Evolutionary conservation across 2,329 filamentous ascomycete genomes (phyloP), one percentile per base, ranked within the genome.

Genomic region (Aspergillus fructus): DNA sequence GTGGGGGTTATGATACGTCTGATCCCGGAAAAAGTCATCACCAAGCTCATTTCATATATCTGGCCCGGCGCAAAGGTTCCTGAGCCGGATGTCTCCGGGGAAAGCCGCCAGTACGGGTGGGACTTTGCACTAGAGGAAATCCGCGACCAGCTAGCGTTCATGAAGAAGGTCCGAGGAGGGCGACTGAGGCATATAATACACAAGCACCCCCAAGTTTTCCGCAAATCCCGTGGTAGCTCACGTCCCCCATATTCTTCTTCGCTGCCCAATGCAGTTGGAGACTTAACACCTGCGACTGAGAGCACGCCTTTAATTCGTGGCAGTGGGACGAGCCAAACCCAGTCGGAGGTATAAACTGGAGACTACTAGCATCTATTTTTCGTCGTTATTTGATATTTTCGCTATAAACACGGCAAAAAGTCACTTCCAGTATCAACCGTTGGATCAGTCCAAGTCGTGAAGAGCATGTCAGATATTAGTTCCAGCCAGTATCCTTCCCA

Each of bases 91-190:
- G 65, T 80, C 11, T 78, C 76, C 6, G 78, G 79, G 50, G 78
- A 80, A 55, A 75, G 79, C 34, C 73, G 69, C 51, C 24, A 73
- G 30, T 79, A 71, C 55, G 75, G 81, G 59, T 87, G 85, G 83
- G 86, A 86, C 60, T 80, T 84, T 43, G 84, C 82, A 2, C 70
- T 88, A 41, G 79, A 85, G 60, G 84, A 87, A 63, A 85, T 88
- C 65, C 79, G 83, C 46, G 83, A 87, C 62, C 84, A 88, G 64
- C 77, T 88, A 41, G 80, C 79, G 17, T 88, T 87, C 73, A 79
- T 88, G 67, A 85, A 85, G 69, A 84, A 77, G 61, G 78, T 87
- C 62, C 84, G 85, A 53, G 85, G 85, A 50, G 85, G 85, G 37
- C 83, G 85, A 52, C 76, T 88, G 55, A 83, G 79, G 62, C 75